Evolutionary conservation across 345 rosid genomes (phyloP), one percentile per base, ranked within the genome.

Genomic region (Moricandia moricandioides): DNA sequence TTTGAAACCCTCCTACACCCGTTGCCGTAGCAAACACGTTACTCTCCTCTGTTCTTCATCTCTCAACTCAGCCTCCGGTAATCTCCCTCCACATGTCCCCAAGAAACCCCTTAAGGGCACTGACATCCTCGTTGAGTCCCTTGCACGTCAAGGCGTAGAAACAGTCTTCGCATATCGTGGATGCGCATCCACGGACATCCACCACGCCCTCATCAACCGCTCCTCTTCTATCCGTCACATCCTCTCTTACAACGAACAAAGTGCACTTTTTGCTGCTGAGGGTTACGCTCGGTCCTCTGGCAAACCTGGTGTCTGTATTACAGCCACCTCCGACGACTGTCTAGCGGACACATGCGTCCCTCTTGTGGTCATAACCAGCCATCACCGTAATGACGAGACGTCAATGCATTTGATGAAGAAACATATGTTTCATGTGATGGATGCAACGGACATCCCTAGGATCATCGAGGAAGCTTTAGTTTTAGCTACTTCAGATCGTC

Each of bases 131-230:
- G 96, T 94, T 4, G 98, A 91, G 66, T 96, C 98, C 16, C 84
- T 94, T 14, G 98, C 90, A 66, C 90, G 97, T 3, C 82, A 88
- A 72, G 97, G 98, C 30, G 97, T 91, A 45, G 84, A 75, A 12
- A 77, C 78, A 21, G 97, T 94, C 10, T 94, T 94, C 78, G 90
- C 97, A 3, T 94, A 94, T 67, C 97, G 93, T 0, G 96, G 96
- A 5, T 96, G 95, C 51, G 97, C 93, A 8, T 91, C 98, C 11
- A 6, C 90, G 93, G 98, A 94, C 90, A 90, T 95, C 83, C 97
- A 90, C 78, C 97, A 90, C 71, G 96, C 96, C 13, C 84, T 95
- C 72, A 89, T 95, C 72, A 89, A 97, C 7, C 96, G 96, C 67
- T 89, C 99, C n/a, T 21, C 56, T n/a, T 26, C 37, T 7, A 90